Evolutionary conservation across 495 filamentous ascomycete species (phyloP).

Genomic region (Hyphodiscus hymeniophilus): DNA sequence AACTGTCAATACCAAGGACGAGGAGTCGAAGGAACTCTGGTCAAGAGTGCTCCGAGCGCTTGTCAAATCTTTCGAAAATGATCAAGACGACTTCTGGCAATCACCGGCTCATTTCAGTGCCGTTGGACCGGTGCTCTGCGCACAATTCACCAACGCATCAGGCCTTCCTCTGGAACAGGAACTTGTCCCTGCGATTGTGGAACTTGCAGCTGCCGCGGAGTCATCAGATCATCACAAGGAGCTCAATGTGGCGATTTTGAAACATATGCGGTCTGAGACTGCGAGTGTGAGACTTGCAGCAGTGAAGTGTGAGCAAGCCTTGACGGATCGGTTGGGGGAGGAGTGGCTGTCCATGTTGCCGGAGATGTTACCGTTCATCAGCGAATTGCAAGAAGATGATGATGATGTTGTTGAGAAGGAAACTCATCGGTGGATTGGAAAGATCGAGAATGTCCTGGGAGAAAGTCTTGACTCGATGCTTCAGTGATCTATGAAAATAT

Average conservation of each 20-base stretch:
- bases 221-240: constrained; percentile 84
- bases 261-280: constrained; percentile 62
- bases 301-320: constrained; percentile 64
- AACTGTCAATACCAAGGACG: constrained; percentile 37
- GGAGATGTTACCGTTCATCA: constrained; percentile 92
- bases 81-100: constrained; percentile 81
- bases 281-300: constrained; percentile 64
- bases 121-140: constrained; percentile 58
- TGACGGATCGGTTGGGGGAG: constrained; percentile 74
- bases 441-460: constrained; percentile 78
- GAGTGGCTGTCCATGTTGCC: constrained; percentile 86
- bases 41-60: constrained; percentile 57
- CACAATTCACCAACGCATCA: constrained; percentile 55
- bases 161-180: constrained; percentile 29
- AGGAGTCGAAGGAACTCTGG: constrained; percentile 51
- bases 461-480: constrained; percentile 87
- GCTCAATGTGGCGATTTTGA: constrained; percentile 67
- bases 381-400: constrained; percentile 91
- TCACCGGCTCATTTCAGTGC: constrained; percentile 72
- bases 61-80: constrained; percentile 66
- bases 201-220: constrained; percentile 69
- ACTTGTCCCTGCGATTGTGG: constrained; percentile 53
- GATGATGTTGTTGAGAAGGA: constrained; percentile 87
- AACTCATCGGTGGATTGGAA: constrained; percentile 75
- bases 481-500: constrained; percentile 38